Evolutionary conservation across 192 early-diverging fungal genomes (phyloP).

Genomic region (Coemansia sp.): DNA sequence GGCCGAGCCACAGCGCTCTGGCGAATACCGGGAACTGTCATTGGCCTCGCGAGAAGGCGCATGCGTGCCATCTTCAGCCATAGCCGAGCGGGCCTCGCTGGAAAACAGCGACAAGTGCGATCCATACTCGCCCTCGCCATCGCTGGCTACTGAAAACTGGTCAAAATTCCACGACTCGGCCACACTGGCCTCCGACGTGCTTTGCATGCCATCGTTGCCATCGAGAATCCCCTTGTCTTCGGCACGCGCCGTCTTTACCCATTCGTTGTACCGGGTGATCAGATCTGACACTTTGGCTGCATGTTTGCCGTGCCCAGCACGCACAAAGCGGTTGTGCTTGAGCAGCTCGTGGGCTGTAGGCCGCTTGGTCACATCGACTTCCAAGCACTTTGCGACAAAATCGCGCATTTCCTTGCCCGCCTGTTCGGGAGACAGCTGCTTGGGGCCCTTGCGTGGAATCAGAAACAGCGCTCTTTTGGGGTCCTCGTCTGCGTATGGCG

Average conservation of each 20-base stretch:
- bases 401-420: slow-evolving; percentile 75
- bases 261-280: slow-evolving; percentile 43
- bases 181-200: slow-evolving; percentile 46
- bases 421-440: slow-evolving; percentile 76
- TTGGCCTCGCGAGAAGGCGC: neutral
- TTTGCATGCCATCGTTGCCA: slow-evolving; percentile 50
- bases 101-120: slow-evolving; percentile 53
- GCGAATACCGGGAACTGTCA: neutral
- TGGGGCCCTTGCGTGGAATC: slow-evolving; percentile 80
- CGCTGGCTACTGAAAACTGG: slow-evolving; percentile 46
- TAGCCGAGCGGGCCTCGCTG: slow-evolving; percentile 19
- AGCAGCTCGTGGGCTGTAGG: slow-evolving; percentile 84
- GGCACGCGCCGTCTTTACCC: slow-evolving; percentile 27
- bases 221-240: slow-evolving; percentile 33
- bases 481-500: slow-evolving; percentile 88
- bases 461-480: slow-evolving; percentile 85
- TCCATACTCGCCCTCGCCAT: slow-evolving; percentile 42
- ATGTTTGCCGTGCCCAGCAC: slow-evolving; percentile 46
- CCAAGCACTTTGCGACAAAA: slow-evolving; percentile 83
- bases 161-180: slow-evolving; percentile 56
- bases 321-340: slow-evolving; percentile 58
- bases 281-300: slow-evolving; percentile 47
- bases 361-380: slow-evolving; percentile 82
- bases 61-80: slow-evolving; percentile 1
- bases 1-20: neutral